Evolutionary conservation across 371 early-diverging fungal species (phyloP), one percentile per base, ranked within the genome.

Genomic region (Coemansia sp.): DNA sequence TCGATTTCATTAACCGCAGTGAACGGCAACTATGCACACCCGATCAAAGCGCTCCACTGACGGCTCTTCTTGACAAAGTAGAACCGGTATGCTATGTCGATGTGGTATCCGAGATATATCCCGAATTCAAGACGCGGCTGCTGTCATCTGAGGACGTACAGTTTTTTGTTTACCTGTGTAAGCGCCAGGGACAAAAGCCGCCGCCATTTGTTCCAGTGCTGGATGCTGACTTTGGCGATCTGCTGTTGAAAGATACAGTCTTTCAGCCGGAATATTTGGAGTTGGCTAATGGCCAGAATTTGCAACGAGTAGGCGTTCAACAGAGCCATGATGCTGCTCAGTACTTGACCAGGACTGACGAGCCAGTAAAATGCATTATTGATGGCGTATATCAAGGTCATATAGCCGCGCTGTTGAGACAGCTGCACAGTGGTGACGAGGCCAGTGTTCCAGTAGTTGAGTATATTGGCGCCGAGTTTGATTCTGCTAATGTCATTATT

Each of bases 231-330:
- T 93, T 97, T 79, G 93, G 93, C 74, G 85, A 89, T 54, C 92
- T 95, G 92, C 90, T 95, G 86, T 91, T 91, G 86, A 97, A 97
- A 86, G 94, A 95, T 77, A 92, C 92, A 16, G 82, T 92, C 59
- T 95, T 95, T 95, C 95, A 95, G 80, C 86, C 91, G 5, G 95
- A 97, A 76, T 89, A 94, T 66, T 78, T 97, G 13, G 89, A 88
- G 57, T 91, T 94, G 22, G 90, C 95, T 42, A 89, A 90, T 10
- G 95, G 85, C 61, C 89, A 90, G 71, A 96, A 97, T 81, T 89
- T 91, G 21, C 87, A 88, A 72, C 87, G 95, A 21, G 90, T 91
- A 4, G 89, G 89, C 80, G 94, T 95, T 63, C 85, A 95, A 59
- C 96, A 95, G 67, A 96, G 97, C 56, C 95, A 95, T 57, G 88